These are phyloP conservation scores for Penicillium sp. DNA, from an alignment of 2,329 filamentous ascomycete species.

Conservation along the genomic window DNA sequence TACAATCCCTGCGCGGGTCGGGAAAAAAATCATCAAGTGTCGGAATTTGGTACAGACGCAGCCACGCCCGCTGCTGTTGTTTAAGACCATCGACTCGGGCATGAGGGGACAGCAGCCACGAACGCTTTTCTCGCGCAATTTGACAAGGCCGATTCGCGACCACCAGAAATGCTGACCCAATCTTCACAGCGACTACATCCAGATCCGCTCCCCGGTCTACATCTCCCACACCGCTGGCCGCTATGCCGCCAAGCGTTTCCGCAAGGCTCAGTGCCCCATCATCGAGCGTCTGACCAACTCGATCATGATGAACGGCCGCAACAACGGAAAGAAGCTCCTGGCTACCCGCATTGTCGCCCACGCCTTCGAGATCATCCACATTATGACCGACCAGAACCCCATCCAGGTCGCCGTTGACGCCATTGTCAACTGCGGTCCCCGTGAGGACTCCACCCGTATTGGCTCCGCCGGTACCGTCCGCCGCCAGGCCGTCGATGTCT, in stretches of 20 bases:
- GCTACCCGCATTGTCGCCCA: constrained; percentile 98
- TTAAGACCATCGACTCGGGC: neutral
- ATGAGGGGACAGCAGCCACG: neutral
- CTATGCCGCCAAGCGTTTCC: constrained; percentile 99
- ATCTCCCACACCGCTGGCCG: constrained; percentile 97
- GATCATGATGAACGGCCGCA: constrained; percentile 99
- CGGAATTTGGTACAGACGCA: neutral
- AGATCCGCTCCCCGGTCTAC: constrained; percentile 98
- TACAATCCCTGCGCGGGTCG: constrained; percentile 15
- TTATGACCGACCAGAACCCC: constrained; percentile 99
- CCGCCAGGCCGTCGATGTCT: constrained; percentile 99
- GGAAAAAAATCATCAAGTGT: constrained; percentile 2
- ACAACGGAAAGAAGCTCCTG: constrained; percentile 99
- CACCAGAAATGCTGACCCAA: constrained; percentile 28
- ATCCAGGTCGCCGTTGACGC: constrained; percentile 99
- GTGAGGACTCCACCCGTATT: constrained; percentile 99
- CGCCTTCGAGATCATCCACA: constrained; percentile 99
- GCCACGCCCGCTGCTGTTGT: neutral
- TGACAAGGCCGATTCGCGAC: neutral
- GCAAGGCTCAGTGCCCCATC: constrained; percentile 99
- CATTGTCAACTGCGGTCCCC: constrained; percentile 99
- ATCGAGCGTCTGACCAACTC: constrained; percentile 99
- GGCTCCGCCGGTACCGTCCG: constrained; percentile 99
- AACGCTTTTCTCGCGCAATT: neutral
- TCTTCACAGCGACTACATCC: constrained; percentile 86